phyloP scores from a whole-genome alignment of 2,329 filamentous ascomycete genomes.

The Zymoseptoria tritici region DNA sequence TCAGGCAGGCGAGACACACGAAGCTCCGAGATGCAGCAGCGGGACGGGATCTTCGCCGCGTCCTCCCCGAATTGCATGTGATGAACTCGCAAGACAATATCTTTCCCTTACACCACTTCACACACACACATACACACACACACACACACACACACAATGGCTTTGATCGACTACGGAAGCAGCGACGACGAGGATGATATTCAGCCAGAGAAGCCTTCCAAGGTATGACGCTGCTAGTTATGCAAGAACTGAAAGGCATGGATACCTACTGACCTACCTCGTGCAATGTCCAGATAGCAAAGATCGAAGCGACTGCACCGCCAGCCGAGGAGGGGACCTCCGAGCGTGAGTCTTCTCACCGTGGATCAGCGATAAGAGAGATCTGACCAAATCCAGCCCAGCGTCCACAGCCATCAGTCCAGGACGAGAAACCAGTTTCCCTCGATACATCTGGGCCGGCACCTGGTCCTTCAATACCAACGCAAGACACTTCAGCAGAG shows the following conservation, averaged over 20 bases:
- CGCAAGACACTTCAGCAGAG: neutral
- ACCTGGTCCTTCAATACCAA: neutral
- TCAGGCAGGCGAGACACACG: slow-evolving; percentile 3
- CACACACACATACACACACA: neutral
- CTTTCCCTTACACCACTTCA: neutral
- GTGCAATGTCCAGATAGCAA: slow-evolving; percentile 24
- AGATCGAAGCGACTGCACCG: slow-evolving; percentile 11
- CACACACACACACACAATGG: slow-evolving; percentile 14
- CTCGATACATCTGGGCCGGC: neutral
- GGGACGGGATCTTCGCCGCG: slow-evolving; percentile 2
- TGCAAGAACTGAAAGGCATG: slow-evolving; percentile 21
- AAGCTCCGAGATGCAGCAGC: slow-evolving; percentile 1
- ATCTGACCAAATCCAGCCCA: neutral
- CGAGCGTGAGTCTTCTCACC: neutral
- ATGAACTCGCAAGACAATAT: neutral
- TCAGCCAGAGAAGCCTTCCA: slow-evolving; percentile 21
- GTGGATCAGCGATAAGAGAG: neutral
- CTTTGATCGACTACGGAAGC: slow-evolving; percentile 40
- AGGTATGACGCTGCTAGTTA: slow-evolving; percentile 34
- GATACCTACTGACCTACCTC: slow-evolving; percentile 41
- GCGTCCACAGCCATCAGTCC: neutral
- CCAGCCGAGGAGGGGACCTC: neutral
- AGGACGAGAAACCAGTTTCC: neutral
- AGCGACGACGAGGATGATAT: slow-evolving; percentile 39
- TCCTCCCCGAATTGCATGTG: neutral